Conservation (phyloP, 73 alveolate genomes). For the Durusdinium trenchii region DNA sequence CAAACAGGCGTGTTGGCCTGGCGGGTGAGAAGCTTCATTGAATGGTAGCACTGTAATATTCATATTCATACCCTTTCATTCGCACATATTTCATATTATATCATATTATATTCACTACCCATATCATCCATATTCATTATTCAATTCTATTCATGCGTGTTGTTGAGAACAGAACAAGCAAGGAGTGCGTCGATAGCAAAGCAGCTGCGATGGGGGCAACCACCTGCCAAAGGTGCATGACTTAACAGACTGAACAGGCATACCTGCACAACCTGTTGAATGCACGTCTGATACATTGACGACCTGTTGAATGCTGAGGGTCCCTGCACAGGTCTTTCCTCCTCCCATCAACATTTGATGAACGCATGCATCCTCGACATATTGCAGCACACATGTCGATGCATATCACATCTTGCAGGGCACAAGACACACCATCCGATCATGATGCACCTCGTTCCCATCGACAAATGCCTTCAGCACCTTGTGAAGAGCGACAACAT, state of each 20-base stretch:
- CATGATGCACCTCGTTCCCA: slow-evolving; percentile 36
- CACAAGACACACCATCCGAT: neutral
- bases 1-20: slow-evolving; percentile 87
- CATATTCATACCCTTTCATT: neutral
- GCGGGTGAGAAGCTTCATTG: neutral
- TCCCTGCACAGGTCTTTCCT: slow-evolving; percentile 73
- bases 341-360: slow-evolving; percentile 95
- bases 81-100: neutral
- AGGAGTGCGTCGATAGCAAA: slow-evolving; percentile 32
- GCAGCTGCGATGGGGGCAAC: slow-evolving; percentile 92
- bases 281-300: neutral
- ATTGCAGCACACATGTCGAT: neutral
- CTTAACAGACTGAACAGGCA: neutral
- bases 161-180: neutral
- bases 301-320: neutral
- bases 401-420: neutral
- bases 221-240: neutral
- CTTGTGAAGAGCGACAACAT: neutral
- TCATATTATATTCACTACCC: neutral
- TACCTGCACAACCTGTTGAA: neutral
- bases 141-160: no score
- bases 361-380: slow-evolving; percentile 76
- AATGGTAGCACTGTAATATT: neutral
- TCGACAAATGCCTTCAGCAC: slow-evolving; percentile 44
- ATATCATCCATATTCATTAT: neutral